phyloP scores from a whole-genome alignment of 768 basidiomycete species.

The Tricholoma matsutake region DNA sequence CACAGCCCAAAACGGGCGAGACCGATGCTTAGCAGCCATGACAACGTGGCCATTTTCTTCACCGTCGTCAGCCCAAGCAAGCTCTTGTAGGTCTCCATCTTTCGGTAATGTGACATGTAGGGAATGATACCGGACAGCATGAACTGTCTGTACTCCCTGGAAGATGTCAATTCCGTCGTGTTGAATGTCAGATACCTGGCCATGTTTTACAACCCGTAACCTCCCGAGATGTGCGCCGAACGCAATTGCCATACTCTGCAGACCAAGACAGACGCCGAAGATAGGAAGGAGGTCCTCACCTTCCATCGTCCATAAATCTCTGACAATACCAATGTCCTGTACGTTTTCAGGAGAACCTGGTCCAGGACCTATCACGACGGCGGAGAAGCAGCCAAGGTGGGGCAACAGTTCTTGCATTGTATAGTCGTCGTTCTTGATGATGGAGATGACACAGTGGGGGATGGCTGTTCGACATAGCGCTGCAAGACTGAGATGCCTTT shows the following conservation, averaged over 20 bases:
- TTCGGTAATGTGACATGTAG: slow-evolving; percentile 55
- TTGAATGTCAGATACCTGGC: slow-evolving; percentile 63
- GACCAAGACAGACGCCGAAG: slow-evolving; percentile 81
- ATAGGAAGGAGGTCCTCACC: slow-evolving; percentile 56
- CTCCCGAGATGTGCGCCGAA: slow-evolving; percentile 60
- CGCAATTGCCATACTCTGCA: slow-evolving; percentile 71
- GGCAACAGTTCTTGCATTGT: slow-evolving; percentile 47
- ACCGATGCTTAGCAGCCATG: slow-evolving; percentile 69
- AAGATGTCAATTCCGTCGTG: slow-evolving; percentile 64
- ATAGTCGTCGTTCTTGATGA: slow-evolving; percentile 71
- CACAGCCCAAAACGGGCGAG: slow-evolving; percentile 79
- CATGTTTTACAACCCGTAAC: slow-evolving; percentile 72
- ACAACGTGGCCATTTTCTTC: slow-evolving; percentile 64
- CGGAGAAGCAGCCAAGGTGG: slow-evolving; percentile 59
- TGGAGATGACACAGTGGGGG: slow-evolving; percentile 57
- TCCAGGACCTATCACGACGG: slow-evolving; percentile 74
- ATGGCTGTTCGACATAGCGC: slow-evolving; percentile 63
- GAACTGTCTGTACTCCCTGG: slow-evolving; percentile 46
- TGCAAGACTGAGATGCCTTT: slow-evolving; percentile 51
- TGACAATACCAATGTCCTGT: slow-evolving; percentile 66
- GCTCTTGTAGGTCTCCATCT: slow-evolving; percentile 50
- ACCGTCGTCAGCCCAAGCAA: slow-evolving; percentile 74
- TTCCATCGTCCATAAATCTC: slow-evolving; percentile 64
- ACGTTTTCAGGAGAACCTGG: slow-evolving; percentile 70
- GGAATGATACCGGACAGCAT: slow-evolving; percentile 80